These are phyloP conservation scores for Eudorina sp. DNA, from an alignment of 139 green algal species.

Conservation along the genomic window DNA sequence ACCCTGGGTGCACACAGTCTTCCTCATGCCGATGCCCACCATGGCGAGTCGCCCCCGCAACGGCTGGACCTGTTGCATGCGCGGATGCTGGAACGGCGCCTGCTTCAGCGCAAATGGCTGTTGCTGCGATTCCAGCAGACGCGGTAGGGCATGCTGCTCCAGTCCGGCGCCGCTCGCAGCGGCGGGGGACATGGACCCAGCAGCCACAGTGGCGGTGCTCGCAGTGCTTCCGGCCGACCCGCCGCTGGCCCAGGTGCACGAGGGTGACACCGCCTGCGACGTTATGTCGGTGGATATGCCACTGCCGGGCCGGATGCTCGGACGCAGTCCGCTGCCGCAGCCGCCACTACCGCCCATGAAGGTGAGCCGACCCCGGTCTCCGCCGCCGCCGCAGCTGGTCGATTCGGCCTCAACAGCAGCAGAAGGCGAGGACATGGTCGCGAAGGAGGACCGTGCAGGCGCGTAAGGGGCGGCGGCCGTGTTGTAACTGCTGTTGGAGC, in stretches of 20 bases:
- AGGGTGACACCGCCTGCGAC: background rate
- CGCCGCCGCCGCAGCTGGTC: background rate
- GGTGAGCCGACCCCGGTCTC: too few species aligned
- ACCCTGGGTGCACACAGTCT: too few species aligned
- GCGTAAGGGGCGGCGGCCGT: background rate
- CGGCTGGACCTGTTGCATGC: too few species aligned
- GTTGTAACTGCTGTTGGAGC: background rate
- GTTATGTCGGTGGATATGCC: constrained; percentile 1
- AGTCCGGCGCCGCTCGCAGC: background rate
- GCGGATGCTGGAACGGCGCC: too few species aligned
- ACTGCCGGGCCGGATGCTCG: background rate
- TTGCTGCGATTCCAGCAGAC: background rate
- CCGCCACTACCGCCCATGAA: background rate
- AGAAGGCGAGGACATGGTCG: background rate
- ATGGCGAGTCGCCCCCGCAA: too few species aligned
- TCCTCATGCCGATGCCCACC: too few species aligned
- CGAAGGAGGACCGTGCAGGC: background rate
- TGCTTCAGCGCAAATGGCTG: too few species aligned
- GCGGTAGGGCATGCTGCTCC: background rate
- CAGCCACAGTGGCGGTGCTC: background rate
- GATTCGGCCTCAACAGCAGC: background rate
- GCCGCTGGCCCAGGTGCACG: background rate
- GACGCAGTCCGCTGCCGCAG: background rate
- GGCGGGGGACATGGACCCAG: background rate
- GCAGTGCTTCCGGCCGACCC: background rate